Evolutionary conservation across 345 rosid genomes (phyloP).

Genomic region (Melaleuca alternifolia): DNA sequence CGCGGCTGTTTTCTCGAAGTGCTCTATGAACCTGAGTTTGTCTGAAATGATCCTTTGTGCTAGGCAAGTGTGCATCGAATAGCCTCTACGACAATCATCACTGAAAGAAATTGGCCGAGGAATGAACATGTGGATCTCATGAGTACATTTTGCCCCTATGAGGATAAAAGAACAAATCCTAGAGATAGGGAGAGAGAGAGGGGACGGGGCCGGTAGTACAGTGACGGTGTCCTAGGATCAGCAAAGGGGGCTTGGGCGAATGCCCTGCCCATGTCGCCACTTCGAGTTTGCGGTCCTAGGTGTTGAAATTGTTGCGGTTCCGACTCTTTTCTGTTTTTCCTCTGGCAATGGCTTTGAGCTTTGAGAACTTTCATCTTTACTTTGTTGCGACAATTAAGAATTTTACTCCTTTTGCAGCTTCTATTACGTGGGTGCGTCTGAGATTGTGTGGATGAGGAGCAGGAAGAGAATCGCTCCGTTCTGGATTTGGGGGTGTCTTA

Average conservation of each 20-base stretch:
- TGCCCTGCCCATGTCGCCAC: neutral
- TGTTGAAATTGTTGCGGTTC: neutral
- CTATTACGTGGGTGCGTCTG: neutral
- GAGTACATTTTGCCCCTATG: too few species aligned
- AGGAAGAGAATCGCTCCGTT: neutral
- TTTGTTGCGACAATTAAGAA: neutral
- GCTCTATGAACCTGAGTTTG: too few species aligned
- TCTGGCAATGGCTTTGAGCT: neutral
- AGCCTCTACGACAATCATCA: too few species aligned
- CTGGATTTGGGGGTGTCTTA: neutral
- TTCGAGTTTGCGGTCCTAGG: neutral
- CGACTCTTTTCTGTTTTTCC: neutral
- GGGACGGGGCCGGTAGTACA: neutral
- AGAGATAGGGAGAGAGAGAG: too few species aligned
- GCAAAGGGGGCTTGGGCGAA: neutral
- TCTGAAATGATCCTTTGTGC: too few species aligned
- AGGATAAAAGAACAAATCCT: too few species aligned
- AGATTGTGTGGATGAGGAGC: neutral
- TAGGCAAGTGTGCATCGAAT: too few species aligned
- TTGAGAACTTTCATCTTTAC: neutral
- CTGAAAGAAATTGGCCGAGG: too few species aligned
- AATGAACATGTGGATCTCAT: too few species aligned
- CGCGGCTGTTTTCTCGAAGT: neutral
- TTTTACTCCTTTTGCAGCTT: neutral
- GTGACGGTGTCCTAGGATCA: neutral